Evolutionary conservation across 345 rosid species (phyloP).

Genomic region (Anacardium occidentale): DNA sequence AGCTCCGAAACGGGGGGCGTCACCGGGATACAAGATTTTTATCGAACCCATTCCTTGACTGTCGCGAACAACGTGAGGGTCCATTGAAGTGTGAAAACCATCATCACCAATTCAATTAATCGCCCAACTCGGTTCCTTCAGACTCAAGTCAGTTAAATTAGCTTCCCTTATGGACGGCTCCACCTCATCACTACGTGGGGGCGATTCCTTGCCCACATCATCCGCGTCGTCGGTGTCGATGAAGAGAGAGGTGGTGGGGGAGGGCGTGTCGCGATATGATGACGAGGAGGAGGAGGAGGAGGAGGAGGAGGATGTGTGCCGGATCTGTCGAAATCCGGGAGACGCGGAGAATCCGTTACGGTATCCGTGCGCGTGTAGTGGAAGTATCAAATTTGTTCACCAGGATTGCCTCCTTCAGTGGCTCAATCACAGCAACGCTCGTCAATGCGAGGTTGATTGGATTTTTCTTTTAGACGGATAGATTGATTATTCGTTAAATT

Average conservation of each 20-base stretch:
- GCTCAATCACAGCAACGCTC: constrained; percentile 98
- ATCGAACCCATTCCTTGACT: background rate
- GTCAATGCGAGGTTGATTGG: constrained; percentile 88
- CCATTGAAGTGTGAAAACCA: background rate
- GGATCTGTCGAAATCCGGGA: constrained; percentile 98
- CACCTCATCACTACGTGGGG: constrained; percentile 29
- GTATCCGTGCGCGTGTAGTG: constrained; percentile 98
- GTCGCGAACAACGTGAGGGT: too few relatives aligned
- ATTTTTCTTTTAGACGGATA: background rate
- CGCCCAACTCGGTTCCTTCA: background rate
- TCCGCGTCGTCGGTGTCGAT: constrained; percentile 23
- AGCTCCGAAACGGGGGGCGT: background rate
- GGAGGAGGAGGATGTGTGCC: constrained; percentile 93
- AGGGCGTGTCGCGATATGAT: constrained; percentile 29
- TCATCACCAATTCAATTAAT: background rate
- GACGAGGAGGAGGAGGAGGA: constrained; percentile 90
- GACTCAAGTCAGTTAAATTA: constrained; percentile 20
- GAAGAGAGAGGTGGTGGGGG: constrained; percentile 6
- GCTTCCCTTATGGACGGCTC: constrained; percentile 31
- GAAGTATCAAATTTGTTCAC: constrained; percentile 96
- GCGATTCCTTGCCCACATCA: constrained; percentile 21
- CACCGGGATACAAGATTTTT: background rate
- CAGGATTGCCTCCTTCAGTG: constrained; percentile 99
- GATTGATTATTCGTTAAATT: background rate
- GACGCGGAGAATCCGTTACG: constrained; percentile 85